These are phyloP conservation scores for Inonotus hispidus DNA, from an alignment of 1,284 basidiomycete species.

Conservation along the genomic window DNA sequence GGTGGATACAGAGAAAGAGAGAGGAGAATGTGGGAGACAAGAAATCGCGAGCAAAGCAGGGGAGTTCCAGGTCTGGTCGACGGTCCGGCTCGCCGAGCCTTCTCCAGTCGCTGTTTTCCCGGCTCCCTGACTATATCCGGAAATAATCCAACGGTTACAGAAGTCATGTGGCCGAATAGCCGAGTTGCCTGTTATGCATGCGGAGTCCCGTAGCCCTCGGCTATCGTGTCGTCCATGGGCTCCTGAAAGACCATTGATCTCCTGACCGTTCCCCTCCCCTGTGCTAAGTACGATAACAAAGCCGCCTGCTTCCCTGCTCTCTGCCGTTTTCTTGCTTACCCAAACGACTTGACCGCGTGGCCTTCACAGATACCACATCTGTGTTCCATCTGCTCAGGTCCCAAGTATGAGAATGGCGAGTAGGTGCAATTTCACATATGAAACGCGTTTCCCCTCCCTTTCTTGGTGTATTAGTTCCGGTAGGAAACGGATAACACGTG, in stretches of 20 bases:
- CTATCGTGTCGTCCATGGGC: background rate
- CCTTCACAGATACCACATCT: background rate
- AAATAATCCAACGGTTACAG: background rate
- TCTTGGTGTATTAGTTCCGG: background rate
- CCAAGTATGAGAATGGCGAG: background rate
- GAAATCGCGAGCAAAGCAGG: conserved; percentile 2
- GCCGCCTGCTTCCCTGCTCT: background rate
- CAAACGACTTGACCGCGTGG: background rate
- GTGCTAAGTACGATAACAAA: background rate
- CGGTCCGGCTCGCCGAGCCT: conserved; percentile 1
- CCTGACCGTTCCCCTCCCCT: background rate
- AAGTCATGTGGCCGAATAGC: background rate
- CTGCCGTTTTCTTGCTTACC: background rate
- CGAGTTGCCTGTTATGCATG: background rate
- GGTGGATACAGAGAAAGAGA: conserved; percentile 8
- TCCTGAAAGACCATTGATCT: background rate
- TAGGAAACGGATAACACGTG: background rate
- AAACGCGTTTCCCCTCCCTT: background rate
- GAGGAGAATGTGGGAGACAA: conserved; percentile 2
- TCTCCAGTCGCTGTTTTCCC: background rate
- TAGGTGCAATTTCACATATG: too few species aligned
- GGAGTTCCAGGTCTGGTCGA: background rate
- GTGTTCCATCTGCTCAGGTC: background rate
- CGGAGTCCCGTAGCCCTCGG: background rate
- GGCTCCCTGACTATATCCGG: background rate